A percentile compares a stretch with the other conserved stretches of the same genome.
phyloP scores from a whole-genome alignment of 208 protist genomes.

The Trypanosoma lewisi region DNA sequence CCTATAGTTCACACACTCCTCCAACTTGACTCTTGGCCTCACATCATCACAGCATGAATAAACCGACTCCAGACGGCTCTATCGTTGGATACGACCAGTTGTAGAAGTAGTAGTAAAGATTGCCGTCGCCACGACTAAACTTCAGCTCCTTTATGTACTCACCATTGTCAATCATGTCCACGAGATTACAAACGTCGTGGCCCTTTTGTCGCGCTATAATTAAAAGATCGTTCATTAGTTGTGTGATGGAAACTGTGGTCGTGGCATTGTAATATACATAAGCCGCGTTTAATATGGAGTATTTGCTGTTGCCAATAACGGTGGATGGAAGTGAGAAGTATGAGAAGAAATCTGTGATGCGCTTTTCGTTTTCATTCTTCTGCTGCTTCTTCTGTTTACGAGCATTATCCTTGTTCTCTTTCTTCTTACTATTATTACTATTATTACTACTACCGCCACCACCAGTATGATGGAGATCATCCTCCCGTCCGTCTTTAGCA shows the following conservation, averaged over 20 bases:
- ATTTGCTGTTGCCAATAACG: conserved; percentile 93
- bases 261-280: conserved; percentile 98
- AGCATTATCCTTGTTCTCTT: background rate
- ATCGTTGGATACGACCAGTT: conserved; percentile 95
- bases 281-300: conserved; percentile 92
- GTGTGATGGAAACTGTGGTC: conserved; percentile 67
- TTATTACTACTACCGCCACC: background rate
- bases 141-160: conserved; percentile 93
- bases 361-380: conserved; percentile 19
- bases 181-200: conserved; percentile 99
- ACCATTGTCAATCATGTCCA: conserved; percentile 95
- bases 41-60: conserved; percentile 91
- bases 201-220: conserved; percentile 82
- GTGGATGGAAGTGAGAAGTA: conserved; percentile 98
- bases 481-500: too few relatives aligned
- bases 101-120: conserved; percentile 99
- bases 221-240: conserved; percentile 92
- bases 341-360: conserved; percentile 96
- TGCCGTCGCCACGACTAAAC: conserved; percentile 97
- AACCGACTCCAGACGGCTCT: conserved; percentile 71
- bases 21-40: background rate
- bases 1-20: background rate
- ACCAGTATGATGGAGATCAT: too few relatives aligned
- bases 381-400: conserved; percentile 12
- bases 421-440: background rate